Conservation (phyloP, 2,329 filamentous ascomycete species). For the Elsinoe arachidis region DNA sequence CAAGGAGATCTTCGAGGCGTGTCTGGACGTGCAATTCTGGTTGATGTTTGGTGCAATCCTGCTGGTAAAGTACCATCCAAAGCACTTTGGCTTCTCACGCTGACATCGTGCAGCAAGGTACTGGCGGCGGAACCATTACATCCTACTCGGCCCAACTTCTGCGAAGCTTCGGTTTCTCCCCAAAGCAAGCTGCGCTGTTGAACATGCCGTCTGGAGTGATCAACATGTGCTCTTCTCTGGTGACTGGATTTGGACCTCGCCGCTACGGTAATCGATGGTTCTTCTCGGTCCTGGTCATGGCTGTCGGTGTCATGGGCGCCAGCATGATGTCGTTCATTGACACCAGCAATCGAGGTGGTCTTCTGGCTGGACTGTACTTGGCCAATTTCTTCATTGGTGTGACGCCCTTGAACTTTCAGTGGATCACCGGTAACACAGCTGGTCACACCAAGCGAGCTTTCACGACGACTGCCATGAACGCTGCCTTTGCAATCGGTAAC, state of each 20-base stretch:
- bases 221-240: conserved; percentile 44
- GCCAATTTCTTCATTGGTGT: conserved; percentile 26
- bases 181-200: conserved; percentile 42
- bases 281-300: conserved; percentile 25
- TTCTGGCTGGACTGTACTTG: conserved; percentile 27
- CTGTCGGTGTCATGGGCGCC: conserved; percentile 12
- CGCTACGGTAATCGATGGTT: conserved; percentile 42
- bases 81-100: conserved; percentile 16
- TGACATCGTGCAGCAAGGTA: conserved; percentile 27
- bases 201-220: conserved; percentile 48
- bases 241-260: conserved; percentile 42
- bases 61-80: conserved; percentile 23
- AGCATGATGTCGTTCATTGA: conserved; percentile 21
- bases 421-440: conserved; percentile 49
- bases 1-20: conserved; percentile 47
- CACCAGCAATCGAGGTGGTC: conserved; percentile 32
- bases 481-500: conserved; percentile 24
- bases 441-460: conserved; percentile 64
- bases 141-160: conserved; percentile 49
- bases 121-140: conserved; percentile 44
- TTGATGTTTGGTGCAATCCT: conserved; percentile 35
- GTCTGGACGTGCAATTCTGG: conserved; percentile 53
- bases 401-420: conserved; percentile 28
- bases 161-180: conserved; percentile 37
- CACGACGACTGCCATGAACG: conserved; percentile 50